Evolutionary conservation across 2,329 filamentous ascomycete species (phyloP).

Genomic region (Thielaviopsis musarum): DNA sequence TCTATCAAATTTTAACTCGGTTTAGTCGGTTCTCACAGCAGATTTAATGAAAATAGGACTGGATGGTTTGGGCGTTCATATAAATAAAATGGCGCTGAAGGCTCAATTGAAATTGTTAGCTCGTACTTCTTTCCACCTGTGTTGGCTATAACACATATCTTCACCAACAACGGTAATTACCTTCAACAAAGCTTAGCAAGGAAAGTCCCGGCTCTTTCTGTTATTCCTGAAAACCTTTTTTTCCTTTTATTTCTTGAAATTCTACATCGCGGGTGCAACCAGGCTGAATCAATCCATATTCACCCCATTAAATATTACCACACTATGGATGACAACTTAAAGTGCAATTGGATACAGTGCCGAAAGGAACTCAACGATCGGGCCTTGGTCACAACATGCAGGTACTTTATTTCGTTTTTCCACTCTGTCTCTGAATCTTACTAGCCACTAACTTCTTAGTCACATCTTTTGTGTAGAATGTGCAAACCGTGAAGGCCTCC

Average conservation of each 20-base stretch:
- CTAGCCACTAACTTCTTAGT: conserved; percentile 24
- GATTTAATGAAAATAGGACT: not conserved
- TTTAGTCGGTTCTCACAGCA: not conserved
- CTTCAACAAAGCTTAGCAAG: not conserved
- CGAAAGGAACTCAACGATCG: conserved; percentile 48
- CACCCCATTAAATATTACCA: not conserved
- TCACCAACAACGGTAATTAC: not conserved
- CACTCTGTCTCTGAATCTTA: not conserved
- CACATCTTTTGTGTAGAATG: conserved; percentile 78
- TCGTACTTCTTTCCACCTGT: not conserved
- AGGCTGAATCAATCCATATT: not conserved
- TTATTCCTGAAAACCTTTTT: no score
- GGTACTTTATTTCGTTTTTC: conserved; percentile 28
- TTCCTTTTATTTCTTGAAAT: no score
- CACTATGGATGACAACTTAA: conserved; percentile 55
- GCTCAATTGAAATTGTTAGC: not conserved
- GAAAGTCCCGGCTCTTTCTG: not conserved
- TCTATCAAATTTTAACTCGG: not conserved
- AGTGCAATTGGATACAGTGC: conserved; percentile 70
- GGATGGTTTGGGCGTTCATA: not conserved
- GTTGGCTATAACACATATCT: no score
- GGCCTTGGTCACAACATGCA: conserved; percentile 81
- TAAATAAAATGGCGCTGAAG: not conserved
- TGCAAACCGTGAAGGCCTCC: conserved; percentile 47
- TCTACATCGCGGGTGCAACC: no score